Evolutionary conservation across 2,329 filamentous ascomycete species (phyloP).

Genomic region (Ilyonectria destructans): DNA sequence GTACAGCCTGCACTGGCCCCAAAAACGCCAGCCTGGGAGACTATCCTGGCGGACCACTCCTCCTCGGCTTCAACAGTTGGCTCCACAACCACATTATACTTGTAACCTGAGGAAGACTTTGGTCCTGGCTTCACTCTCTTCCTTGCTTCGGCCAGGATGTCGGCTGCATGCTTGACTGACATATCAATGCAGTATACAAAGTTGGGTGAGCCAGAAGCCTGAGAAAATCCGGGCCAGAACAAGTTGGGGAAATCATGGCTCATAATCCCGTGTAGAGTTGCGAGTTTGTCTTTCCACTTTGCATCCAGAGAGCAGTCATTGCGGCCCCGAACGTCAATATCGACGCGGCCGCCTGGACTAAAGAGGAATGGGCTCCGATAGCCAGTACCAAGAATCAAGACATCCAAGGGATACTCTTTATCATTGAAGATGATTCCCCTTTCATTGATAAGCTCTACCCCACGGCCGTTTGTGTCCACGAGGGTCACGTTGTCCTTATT

Average conservation of each 20-base stretch:
- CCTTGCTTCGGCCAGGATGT: constrained; percentile 51
- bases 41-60: constrained; percentile 61
- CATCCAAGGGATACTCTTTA: constrained; percentile 17
- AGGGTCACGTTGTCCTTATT: constrained; percentile 67
- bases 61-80: constrained; percentile 63
- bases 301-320: constrained; percentile 61
- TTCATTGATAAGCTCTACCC: constrained; percentile 1
- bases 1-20: constrained; percentile 65
- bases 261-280: constrained; percentile 68
- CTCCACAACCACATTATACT: constrained; percentile 56
- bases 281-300: constrained; percentile 61
- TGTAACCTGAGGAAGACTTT: constrained; percentile 22
- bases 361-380: constrained; percentile 55
- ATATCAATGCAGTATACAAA: constrained; percentile 56
- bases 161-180: constrained; percentile 60
- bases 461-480: constrained; percentile 64
- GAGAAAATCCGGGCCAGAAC: constrained; percentile 62
- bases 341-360: constrained; percentile 40
- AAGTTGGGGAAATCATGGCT: constrained; percentile 69
- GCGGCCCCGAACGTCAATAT: constrained; percentile 59
- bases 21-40: constrained; percentile 58
- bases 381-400: constrained; percentile 52
- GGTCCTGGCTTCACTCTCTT: too few relatives aligned
- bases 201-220: constrained; percentile 59
- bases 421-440: background rate